Evolutionary conservation across 2,329 filamentous ascomycete genomes (phyloP).

Genomic region (Colletotrichum destructivum): DNA sequence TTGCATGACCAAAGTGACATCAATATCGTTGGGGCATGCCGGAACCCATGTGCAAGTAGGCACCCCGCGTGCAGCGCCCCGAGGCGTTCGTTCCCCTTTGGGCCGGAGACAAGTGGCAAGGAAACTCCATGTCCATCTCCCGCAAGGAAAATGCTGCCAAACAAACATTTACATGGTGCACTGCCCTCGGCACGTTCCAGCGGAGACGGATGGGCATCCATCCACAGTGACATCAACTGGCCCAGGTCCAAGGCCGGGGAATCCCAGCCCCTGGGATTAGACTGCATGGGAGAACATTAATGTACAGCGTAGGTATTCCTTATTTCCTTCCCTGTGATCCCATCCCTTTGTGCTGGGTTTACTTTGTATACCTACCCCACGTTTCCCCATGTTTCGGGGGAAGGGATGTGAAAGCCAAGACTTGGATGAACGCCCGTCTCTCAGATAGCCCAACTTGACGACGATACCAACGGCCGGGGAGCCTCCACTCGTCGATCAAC

Average conservation of each 20-base stretch:
- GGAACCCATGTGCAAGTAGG: too few species aligned
- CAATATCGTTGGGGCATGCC: background rate
- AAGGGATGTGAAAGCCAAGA: conserved; percentile 29
- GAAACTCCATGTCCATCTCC: conserved; percentile 2
- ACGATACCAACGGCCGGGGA: background rate
- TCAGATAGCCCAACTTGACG: background rate
- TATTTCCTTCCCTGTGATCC: background rate
- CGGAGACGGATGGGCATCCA: too few species aligned
- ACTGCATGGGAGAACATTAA: background rate
- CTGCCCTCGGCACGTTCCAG: background rate
- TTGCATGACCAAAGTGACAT: background rate
- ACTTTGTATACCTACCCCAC: background rate
- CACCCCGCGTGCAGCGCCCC: background rate
- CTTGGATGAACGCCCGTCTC: background rate
- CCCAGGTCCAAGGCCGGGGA: background rate
- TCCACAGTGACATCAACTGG: too few species aligned
- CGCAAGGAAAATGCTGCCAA: background rate
- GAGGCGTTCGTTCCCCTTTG: background rate
- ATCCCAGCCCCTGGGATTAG: background rate
- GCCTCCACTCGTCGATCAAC: background rate
- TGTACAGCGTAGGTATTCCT: background rate
- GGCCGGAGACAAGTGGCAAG: conserved; percentile 21
- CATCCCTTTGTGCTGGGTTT: background rate
- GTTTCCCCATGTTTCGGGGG: conserved; percentile 22
- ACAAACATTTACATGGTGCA: conserved; percentile 11